Conservation (phyloP, 768 basidiomycete species). For the Phlebiopsis flavidoalba region DNA sequence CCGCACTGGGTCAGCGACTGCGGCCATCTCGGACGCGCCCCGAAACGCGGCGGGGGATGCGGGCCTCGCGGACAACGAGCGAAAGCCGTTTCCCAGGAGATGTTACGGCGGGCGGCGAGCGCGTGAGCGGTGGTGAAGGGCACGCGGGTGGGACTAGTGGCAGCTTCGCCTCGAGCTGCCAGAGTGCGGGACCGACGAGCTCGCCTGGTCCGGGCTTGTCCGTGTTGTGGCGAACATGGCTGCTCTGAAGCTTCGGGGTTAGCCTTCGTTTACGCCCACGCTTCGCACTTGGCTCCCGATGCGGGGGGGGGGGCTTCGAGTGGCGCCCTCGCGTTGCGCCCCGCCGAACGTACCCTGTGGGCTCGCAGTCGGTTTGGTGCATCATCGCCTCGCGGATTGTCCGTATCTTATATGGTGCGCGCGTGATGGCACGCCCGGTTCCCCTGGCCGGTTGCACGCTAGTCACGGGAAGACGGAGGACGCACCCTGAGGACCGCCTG, state of each 20-base stretch:
- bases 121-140: slow-evolving; percentile 71
- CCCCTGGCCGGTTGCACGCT: not conserved
- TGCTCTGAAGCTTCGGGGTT: not conserved
- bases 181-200: slow-evolving; percentile 24
- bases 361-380: slow-evolving; percentile 20
- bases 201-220: not conserved
- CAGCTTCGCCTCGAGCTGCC: slow-evolving; percentile 39
- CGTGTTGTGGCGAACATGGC: slow-evolving; percentile 3
- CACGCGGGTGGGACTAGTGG: slow-evolving; percentile 32
- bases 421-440: not conserved
- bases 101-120: slow-evolving; percentile 55
- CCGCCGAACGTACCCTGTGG: slow-evolving; percentile 16
- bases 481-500: slow-evolving; percentile 76
- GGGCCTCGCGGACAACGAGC: slow-evolving; percentile 27
- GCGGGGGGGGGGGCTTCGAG: too few relatives aligned
- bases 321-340: slow-evolving; percentile 13
- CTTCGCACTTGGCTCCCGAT: slow-evolving; percentile 8
- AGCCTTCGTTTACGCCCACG: not conserved
- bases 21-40: slow-evolving; percentile 42
- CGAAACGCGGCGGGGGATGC: slow-evolving; percentile 36
- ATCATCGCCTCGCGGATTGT: slow-evolving; percentile 18
- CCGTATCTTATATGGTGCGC: slow-evolving; percentile 18
- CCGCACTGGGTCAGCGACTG: slow-evolving; percentile 14
- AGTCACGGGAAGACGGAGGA: not conserved
- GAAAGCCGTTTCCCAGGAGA: slow-evolving; percentile 31